Base-by-base conservation (phyloP, 2,329 filamentous ascomycete species). In the Ilyonectria robusta region DNA sequence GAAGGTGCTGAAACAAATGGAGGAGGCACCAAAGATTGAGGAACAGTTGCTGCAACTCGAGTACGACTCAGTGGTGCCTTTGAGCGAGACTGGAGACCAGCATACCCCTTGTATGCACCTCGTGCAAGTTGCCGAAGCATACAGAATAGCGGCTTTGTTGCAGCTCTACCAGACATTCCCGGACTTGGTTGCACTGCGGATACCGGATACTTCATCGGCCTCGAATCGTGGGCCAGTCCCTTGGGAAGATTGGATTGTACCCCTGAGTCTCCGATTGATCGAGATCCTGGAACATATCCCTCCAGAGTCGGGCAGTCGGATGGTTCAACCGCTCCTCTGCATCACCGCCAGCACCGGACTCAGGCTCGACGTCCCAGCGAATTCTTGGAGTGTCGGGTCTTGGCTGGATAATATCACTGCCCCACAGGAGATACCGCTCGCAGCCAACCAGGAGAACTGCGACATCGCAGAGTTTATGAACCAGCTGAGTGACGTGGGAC, bases 131-230 rank as follows among this genome's bases (percentile, higher is more conserved):
- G 81, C 81, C 21, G 81, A 83, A 64, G 81, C 80, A 0, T 83
- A 82, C 50, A 77, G 80, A 19, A 72, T 83, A 5, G 76, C 79
- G 2, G 78, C 81, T 0, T 62, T 83, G 6, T 66, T 83, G 5
- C 81, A 83, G 21, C 76, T 83, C 0, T 83, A 83, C 68, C 78
- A 82, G 65, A 82, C 81, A 0, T 81, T 81, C 4, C 80, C 80
- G 0, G 79, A 81, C 19, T 70, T 81, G 2, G 79, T 80, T 5
- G 72, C 78, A 1, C 56, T 78, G 1, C 75, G 79, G 4, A 65
- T 81, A 5, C 78, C 80, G 6, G 51, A 58, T 26, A 40, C 9
- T 9, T 62, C 54, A 6, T 46, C 47, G 6, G n/a, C 21, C 23
- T 56, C 63, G 7, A 69, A 72, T 13, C 71, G 67, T 40, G 56